Evolutionary conservation across 805 yeast genomes (phyloP), one percentile per base, ranked within the genome.

Genomic region (Yamadazyma akitaensis): DNA sequence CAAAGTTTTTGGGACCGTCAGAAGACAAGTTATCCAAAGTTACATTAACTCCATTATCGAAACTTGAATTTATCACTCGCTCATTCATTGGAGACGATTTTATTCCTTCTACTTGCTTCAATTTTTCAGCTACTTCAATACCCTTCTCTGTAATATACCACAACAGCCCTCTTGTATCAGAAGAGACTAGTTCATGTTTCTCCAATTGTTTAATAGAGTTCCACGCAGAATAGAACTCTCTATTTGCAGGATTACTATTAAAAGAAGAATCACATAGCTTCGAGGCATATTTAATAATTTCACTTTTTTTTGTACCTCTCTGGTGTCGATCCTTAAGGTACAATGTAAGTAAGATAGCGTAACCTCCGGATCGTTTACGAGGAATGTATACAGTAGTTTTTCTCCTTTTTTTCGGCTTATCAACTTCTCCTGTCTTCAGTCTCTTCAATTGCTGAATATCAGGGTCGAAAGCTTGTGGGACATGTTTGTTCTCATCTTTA

Each of bases 151-250:
- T 88, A 18, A 91, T 63, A 37, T 63, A 73, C 61, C 81, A 89
- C 19, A 74, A 60, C 31, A 70, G 68, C 0, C 92, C 91, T 28
- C 83, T 68, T 0, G 88, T 90, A 4, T 66, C 61, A 1, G 66
- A 64, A 12, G 65, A 67, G 0, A 91, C 84, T 31, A 86, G 67
- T 13, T 77, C 86, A 43, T 85, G 76, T 25, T 74, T 78, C 16
- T 80, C 57, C 45, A 92, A 66, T 1, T 84, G 81, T 49, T 84
- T 84, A 31, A 84, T 69, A 8, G 88, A 73, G 16, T 68, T 71
- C 96, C 96, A 88, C 0, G 95, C 92, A 1, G 88, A 80, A 58
- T 85, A 81, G 55, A 75, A 78, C 42, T 82, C 85, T 18, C 75
- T 75, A 0, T 85, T 74, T 1, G 83, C 66, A 1, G 87, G 81